Evolutionary conservation across 768 basidiomycete species (phyloP).

Genomic region (Mycena olivaceomarginata): DNA sequence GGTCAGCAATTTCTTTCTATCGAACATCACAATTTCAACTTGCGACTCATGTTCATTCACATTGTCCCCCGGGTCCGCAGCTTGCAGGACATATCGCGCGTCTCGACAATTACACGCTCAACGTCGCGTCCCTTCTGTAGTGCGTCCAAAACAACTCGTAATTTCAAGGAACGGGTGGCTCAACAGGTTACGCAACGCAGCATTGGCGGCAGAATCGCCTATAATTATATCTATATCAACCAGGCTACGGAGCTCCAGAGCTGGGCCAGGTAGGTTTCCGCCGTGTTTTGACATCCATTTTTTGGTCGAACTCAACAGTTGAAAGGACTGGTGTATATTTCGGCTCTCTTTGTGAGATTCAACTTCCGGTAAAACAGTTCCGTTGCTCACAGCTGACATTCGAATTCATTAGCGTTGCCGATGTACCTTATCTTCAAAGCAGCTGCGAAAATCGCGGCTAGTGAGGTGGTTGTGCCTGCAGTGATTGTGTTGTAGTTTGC

Average conservation of each 20-base stretch:
- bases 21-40: not conserved
- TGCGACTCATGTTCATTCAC: not conserved
- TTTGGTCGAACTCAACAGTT: not conserved
- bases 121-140: constrained; percentile 35
- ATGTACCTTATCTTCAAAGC: constrained; percentile 41
- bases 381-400: not conserved
- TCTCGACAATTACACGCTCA: constrained; percentile 39
- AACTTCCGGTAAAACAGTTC: not conserved
- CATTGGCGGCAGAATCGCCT: constrained; percentile 27
- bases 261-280: constrained; percentile 5
- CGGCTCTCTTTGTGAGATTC: constrained; percentile 30
- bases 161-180: not conserved
- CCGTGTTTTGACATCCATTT: not conserved
- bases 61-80: not conserved
- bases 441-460: constrained; percentile 30
- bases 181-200: not conserved
- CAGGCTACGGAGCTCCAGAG: constrained; percentile 36
- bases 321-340: constrained; percentile 34
- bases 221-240: constrained; percentile 41
- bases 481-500: not conserved
- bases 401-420: constrained; percentile 27
- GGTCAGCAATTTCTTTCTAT: constrained; percentile 12
- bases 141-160: constrained; percentile 8
- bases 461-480: not conserved
- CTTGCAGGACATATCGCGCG: constrained; percentile 34